Conservation (phyloP, 371 early-diverging fungal species). For the Zopfochytrium polystomum region DNA sequence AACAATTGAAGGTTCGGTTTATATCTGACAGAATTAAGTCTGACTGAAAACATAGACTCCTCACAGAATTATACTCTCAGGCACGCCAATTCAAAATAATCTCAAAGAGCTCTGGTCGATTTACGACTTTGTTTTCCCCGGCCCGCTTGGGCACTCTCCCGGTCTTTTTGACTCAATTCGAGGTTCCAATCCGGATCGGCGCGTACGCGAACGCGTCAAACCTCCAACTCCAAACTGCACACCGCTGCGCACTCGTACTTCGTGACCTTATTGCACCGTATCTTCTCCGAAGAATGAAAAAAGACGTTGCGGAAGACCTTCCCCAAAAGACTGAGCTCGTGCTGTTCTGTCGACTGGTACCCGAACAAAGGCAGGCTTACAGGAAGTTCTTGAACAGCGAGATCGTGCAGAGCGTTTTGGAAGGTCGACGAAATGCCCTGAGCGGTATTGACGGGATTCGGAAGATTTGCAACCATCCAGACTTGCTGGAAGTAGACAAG, state of each 20-base stretch:
- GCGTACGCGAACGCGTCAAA: slow-evolving; percentile 89
- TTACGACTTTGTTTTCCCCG: slow-evolving; percentile 94
- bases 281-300: slow-evolving; percentile 90
- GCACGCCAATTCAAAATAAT: slow-evolving; percentile 99
- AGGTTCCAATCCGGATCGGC: slow-evolving; percentile 86
- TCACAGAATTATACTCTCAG: slow-evolving; percentile 87
- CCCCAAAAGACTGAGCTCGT: slow-evolving; percentile 93
- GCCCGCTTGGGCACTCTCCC: slow-evolving; percentile 90
- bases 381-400: slow-evolving; percentile 68
- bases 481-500: slow-evolving; percentile 52
- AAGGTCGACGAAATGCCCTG: slow-evolving; percentile 80
- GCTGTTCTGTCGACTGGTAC: slow-evolving; percentile 87
- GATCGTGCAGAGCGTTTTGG: slow-evolving; percentile 65
- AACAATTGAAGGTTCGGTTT: slow-evolving; percentile 55
- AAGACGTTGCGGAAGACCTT: slow-evolving; percentile 85
- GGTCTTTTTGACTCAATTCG: slow-evolving; percentile 88
- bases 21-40: neutral
- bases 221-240: slow-evolving; percentile 86
- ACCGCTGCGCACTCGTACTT: slow-evolving; percentile 86
- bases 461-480: slow-evolving; percentile 93
- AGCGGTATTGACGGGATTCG: slow-evolving; percentile 91
- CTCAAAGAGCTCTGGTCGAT: slow-evolving; percentile 96
- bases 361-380: slow-evolving; percentile 75
- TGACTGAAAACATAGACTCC: slow-evolving; percentile 61
- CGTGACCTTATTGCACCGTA: slow-evolving; percentile 92